Evolutionary conservation across 805 yeast species (phyloP).

Genomic region (Candida nemodendra): DNA sequence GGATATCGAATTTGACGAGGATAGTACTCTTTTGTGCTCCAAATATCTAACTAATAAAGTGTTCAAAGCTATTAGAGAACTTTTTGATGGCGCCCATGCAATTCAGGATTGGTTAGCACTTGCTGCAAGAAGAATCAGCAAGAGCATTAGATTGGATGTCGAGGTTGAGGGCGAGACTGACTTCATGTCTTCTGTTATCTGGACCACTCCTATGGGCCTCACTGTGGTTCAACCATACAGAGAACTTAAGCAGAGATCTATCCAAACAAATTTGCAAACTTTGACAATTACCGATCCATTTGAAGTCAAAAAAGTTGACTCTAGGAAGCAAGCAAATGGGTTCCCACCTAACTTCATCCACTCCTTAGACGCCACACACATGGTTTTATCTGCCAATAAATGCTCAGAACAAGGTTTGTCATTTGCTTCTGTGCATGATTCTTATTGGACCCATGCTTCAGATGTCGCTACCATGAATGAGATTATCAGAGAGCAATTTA

Average conservation of each 20-base stretch:
- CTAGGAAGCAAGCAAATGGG: conserved; percentile 87
- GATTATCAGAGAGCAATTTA: conserved; percentile 73
- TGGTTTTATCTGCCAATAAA: conserved; percentile 82
- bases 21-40: conserved; percentile 39
- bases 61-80: conserved; percentile 77
- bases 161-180: conserved; percentile 55
- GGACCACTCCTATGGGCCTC: conserved; percentile 96
- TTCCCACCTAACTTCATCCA: conserved; percentile 96
- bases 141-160: conserved; percentile 68
- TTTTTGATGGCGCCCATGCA: conserved; percentile 88
- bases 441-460: conserved; percentile 96
- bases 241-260: conserved; percentile 57
- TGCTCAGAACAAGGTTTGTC: conserved; percentile 64
- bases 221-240: conserved; percentile 98
- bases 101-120: conserved; percentile 96
- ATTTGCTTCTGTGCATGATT: conserved; percentile 96
- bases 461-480: conserved; percentile 73
- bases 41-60: conserved; percentile 75
- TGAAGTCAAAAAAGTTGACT: conserved; percentile 75
- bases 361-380: conserved; percentile 94
- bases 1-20: conserved; percentile 47
- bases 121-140: conserved; percentile 76
- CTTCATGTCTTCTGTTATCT: conserved; percentile 83
- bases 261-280: conserved; percentile 82
- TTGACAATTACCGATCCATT: conserved; percentile 89